A percentile compares a stretch with the other conserved stretches of the same genome.
These are phyloP conservation scores for Brassica hybrid DNA, from an alignment of 441 rosid genomes.

Conservation along the genomic window DNA sequence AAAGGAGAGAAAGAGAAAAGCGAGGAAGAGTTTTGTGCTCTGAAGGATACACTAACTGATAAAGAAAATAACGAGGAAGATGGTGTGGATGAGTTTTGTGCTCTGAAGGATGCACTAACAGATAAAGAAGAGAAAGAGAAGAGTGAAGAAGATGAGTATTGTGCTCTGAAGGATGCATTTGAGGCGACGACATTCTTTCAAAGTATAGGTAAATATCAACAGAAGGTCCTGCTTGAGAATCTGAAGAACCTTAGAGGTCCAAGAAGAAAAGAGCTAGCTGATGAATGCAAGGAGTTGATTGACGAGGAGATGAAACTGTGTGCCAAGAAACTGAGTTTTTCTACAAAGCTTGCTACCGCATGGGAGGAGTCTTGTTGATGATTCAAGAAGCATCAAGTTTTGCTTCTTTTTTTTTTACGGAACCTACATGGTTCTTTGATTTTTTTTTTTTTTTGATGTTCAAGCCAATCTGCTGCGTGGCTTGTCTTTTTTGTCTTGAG, in stretches of 20 bases:
- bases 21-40: neutral
- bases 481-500: neutral
- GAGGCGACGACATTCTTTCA: neutral
- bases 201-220: slow-evolving; percentile 13
- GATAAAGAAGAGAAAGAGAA: neutral
- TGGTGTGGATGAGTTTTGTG: neutral
- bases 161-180: slow-evolving; percentile 19
- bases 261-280: neutral
- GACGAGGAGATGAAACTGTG: neutral
- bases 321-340: slow-evolving; percentile 1
- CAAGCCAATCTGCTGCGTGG: neutral
- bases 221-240: neutral
- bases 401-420: neutral
- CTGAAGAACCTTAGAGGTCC: slow-evolving; percentile 1
- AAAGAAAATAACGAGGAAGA: slow-evolving; percentile 7
- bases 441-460: neutral
- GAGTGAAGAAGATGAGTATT: neutral
- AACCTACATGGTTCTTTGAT: neutral
- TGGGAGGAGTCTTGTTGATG: neutral
- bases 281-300: slow-evolving; percentile 23
- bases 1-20: slow-evolving; percentile 15
- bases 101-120: neutral
- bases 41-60: neutral
- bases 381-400: neutral
- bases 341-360: slow-evolving; percentile 9